phyloP scores from a whole-genome alignment of 768 basidiomycete genomes.

The Tylopilus intermedius region DNA sequence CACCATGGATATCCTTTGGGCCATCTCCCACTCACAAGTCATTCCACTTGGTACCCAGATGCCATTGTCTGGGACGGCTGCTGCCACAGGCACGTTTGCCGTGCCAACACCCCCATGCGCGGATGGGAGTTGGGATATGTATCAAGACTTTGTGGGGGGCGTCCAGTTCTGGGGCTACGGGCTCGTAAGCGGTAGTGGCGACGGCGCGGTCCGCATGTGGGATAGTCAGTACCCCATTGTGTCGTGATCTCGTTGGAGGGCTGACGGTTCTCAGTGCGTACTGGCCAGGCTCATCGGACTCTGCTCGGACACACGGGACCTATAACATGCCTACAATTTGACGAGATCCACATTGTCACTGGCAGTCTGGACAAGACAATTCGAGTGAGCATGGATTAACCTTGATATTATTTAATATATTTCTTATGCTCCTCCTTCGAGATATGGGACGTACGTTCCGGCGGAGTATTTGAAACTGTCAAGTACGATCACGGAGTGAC shows the following conservation, averaged over 20 bases:
- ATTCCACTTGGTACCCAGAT: conserved; percentile 37
- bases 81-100: conserved; percentile 62
- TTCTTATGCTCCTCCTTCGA: conserved; percentile 27
- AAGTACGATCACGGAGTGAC: conserved; percentile 90
- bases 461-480: conserved; percentile 82
- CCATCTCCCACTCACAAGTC: conserved; percentile 82
- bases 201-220: conserved; percentile 99
- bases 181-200: conserved; percentile 92
- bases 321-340: conserved; percentile 92
- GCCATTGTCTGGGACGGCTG: conserved; percentile 49
- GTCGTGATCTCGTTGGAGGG: neutral
- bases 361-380: conserved; percentile 93
- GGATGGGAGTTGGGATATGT: conserved; percentile 91
- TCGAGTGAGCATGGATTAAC: conserved; percentile 47
- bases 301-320: conserved; percentile 89
- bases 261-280: conserved; percentile 68
- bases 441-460: conserved; percentile 97
- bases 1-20: conserved; percentile 99
- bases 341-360: conserved; percentile 88
- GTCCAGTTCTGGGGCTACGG: conserved; percentile 99
- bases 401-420: neutral
- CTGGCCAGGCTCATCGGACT: conserved; percentile 93
- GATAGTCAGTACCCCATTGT: conserved; percentile 64
- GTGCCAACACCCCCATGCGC: conserved; percentile 84
- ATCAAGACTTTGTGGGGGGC: conserved; percentile 95